Evolutionary conservation across 1,284 basidiomycete species (phyloP).

Genomic region (Pseudozyma sp.): DNA sequence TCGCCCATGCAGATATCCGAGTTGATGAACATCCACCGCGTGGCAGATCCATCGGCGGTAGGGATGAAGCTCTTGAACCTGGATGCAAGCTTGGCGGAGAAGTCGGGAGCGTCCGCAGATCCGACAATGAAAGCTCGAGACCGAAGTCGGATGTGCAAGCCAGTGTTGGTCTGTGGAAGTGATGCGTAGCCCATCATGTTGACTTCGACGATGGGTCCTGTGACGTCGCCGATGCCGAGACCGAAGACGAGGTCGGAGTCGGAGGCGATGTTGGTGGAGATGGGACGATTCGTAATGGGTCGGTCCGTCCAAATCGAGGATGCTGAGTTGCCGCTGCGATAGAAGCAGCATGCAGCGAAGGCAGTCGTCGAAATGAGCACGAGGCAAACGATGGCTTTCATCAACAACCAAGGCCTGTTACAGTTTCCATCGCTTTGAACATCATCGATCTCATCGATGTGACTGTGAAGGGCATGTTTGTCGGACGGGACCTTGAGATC

Average conservation of each 20-base stretch:
- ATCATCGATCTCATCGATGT: neutral
- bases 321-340: conserved; percentile 6
- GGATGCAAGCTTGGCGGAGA: conserved; percentile 4
- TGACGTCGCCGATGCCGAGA: conserved; percentile 79
- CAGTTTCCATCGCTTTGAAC: neutral
- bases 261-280: neutral
- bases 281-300: conserved; percentile 4
- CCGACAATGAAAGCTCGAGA: conserved; percentile 82
- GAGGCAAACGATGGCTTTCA: conserved; percentile 28
- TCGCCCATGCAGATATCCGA: conserved; percentile 77
- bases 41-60: conserved; percentile 40
- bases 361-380: conserved; percentile 17
- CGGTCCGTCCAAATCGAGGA: conserved; percentile 8
- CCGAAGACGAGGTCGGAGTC: conserved; percentile 40
- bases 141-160: conserved; percentile 82
- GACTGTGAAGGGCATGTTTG: conserved; percentile 1
- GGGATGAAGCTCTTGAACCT: conserved; percentile 33
- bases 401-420: conserved; percentile 8
- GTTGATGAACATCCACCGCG: conserved; percentile 80
- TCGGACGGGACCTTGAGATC: conserved; percentile 9
- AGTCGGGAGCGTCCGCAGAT: neutral
- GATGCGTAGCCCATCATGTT: conserved; percentile 77
- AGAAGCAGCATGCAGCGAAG: conserved; percentile 22
- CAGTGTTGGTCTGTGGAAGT: conserved; percentile 78
- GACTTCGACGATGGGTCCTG: conserved; percentile 74